Base-by-base conservation (phyloP, 2,329 filamentous ascomycete genomes). In the Cladosporium sp. region DNA sequence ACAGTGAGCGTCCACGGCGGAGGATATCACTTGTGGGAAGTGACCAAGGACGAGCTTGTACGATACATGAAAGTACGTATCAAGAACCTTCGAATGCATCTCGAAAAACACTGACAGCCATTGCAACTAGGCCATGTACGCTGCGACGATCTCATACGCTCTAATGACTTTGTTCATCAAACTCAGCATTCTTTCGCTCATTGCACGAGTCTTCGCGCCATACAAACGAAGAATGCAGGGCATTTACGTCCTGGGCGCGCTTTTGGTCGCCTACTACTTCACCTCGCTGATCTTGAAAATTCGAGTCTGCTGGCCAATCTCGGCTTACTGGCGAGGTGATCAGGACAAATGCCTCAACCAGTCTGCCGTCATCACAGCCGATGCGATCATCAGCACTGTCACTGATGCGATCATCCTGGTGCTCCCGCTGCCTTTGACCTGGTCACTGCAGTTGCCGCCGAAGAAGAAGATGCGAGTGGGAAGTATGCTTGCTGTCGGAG, bases 151-250 rank as follows among this genome's bases (percentile, higher is more conserved):
- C n/a, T 35, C 35, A 16, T 62, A 62, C 46, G 40, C 59, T 8
- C 14, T 52, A 14, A 62, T 62, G 59, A 52, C 46, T 7, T 29
- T 52, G 5, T 62, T 37, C 59, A 62, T 62, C 59, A 62, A 62
- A 12, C 59, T 62, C 44, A 62, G 59, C 46, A 31, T 62, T n/a
- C 59, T 62, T 31, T 49, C 59, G 11, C 21, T 62, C n/a, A 62
- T 62, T 23, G 59, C 59, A 4, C 28, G 46, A 33, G 44, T 62
- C 28, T 62, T 62, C 7, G 59, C 59, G 5, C 59, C 59, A 6
- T 62, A 62, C 29, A 62, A 52, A 46, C 29, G 46, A 2, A 35
- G 29, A 28, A 26, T 37, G 28, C 59, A 50, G 23, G 59, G 44
- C 28, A 52, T 62, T 12, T 62, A 62, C 59, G 46, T 12, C 0